Base-by-base conservation (phyloP, 1,284 basidiomycete genomes). In the Tilletia indica region DNA sequence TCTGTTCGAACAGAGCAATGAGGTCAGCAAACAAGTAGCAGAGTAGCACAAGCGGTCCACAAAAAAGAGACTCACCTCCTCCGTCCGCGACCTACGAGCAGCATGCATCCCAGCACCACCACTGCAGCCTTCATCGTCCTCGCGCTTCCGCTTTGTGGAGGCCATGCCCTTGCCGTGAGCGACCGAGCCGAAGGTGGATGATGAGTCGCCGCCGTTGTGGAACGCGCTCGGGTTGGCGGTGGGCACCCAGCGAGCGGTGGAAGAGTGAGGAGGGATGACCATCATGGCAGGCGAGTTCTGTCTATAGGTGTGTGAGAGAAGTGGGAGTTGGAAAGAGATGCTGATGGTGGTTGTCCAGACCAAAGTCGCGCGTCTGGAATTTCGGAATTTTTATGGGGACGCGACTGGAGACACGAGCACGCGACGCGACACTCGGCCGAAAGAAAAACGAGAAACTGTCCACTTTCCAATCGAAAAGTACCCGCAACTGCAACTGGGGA, bases 241-340 rank as follows among this genome's bases (percentile, higher is more conserved):
- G 6, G 61, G 61, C 8, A 64, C 61, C 61, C 61, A 64, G 61
- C 61, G 61, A 39, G 61, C 31, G 8, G 61, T 64, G 36, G 61
- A 64, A 14, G 61, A 64, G 61, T 64, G 61, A 1, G 61, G 61
- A 34, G 61, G 61, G 14, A 64, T 64, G 61, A 64, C 34, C 61
- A 64, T 64, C 61, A 64, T 64, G 36, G 12, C 36, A 5, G 9
- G 6, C 4, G 34, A 8, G 61, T 16, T 1, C 6, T 42, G 61
- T 12, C 9, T 6, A 16, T 36, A 36, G 34, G 61, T 19, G 36
- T 36, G 12, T 19, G 2, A 64, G 61, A 64, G 38, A 16, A 34
- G 25, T n/a, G 14, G 58, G 25, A 5, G n/a, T 9, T 21, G 58
- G 58, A 36, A 54, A 54, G 51, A 11, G 51, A 21, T 31, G 56